Conservation (phyloP, 2,329 filamentous ascomycete species). For the Botrytis fragariae region DNA sequence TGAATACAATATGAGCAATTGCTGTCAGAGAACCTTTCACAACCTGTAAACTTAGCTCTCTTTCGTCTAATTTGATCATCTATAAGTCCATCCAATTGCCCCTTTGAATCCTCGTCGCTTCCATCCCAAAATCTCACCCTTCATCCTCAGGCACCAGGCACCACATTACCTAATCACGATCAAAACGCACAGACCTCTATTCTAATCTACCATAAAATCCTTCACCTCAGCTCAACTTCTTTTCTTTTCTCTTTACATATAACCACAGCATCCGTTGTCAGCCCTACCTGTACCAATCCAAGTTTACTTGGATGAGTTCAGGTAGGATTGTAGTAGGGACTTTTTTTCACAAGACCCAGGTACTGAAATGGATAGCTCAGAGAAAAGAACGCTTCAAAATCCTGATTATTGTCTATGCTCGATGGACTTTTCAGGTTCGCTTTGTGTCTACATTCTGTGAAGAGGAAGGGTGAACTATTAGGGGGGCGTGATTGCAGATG, state of each 20-base stretch:
- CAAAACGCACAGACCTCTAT: not conserved
- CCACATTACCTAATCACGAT: not conserved
- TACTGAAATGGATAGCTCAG: slow-evolving; percentile 17
- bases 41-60: no score
- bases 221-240: slow-evolving; percentile 6
- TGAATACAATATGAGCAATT: not conserved
- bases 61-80: not conserved
- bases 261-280: slow-evolving; percentile 16
- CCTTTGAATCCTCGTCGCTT: not conserved
- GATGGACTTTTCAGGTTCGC: slow-evolving; percentile 17
- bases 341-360: not conserved
- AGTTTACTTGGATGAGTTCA: not conserved
- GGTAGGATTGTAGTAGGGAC: slow-evolving; percentile 11
- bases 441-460: slow-evolving; percentile 13
- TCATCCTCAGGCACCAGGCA: not conserved
- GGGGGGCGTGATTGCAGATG: not conserved
- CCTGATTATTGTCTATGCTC: slow-evolving; percentile 12
- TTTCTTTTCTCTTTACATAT: slow-evolving; percentile 16
- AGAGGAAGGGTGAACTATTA: not conserved
- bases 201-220: slow-evolving; percentile 4
- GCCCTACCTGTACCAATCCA: not conserved
- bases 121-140: not conserved
- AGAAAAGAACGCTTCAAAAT: slow-evolving; percentile 15
- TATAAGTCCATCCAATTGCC: not conserved
- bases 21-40: not conserved